Base-by-base conservation (phyloP, 2,329 filamentous ascomycete genomes). In the Cordyceps militaris region DNA sequence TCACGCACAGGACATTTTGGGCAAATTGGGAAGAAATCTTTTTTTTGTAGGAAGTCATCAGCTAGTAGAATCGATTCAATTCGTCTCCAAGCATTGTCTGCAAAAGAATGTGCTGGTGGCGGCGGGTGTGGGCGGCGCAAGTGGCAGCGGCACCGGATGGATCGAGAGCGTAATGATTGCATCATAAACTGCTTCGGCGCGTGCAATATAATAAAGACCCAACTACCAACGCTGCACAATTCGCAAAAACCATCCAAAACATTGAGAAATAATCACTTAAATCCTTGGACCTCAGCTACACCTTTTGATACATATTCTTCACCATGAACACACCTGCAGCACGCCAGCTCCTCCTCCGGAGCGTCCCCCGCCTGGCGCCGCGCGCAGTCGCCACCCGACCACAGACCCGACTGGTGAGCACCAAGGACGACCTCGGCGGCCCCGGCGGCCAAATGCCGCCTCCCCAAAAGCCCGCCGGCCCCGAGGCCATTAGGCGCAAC, bases 371-470 rank as follows among this genome's bases (percentile, higher is more conserved):
- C 26, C 9, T 34, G 2, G 54, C 54, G 28, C 46, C 53, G 3
- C 53, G 53, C 10, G 34, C 26, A 19, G 16, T 14, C 24, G 30
- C 43, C 32, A 14, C 10, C 7, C 34, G 40, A 24, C 56, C 42
- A n/a, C 56, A 53, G 32, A 56, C 46, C 0, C 24, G 51, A 23
- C 40, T 10, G 21, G 61, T 62, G n/a, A 43, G 32, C 43, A 36
- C 56, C 24, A 62, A 63, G 23, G 65, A 67, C 16, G 60, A 67
- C 48, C 62, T 71, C 14, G 70, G 71, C 19, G 70, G 70, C 2
- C 70, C 70, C 1, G 67, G 65, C n/a, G 70, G 69, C 34, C 70
- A 72, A n/a, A 58, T 67, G 57, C 63, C 65, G 3, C 60, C 62
- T 1, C 67, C 70, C 1, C 11, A 55, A 32, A 62, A 59, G 11